Conservation (phyloP, 1,139 yeast species). For the Nakaseomyces sp. region DNA sequence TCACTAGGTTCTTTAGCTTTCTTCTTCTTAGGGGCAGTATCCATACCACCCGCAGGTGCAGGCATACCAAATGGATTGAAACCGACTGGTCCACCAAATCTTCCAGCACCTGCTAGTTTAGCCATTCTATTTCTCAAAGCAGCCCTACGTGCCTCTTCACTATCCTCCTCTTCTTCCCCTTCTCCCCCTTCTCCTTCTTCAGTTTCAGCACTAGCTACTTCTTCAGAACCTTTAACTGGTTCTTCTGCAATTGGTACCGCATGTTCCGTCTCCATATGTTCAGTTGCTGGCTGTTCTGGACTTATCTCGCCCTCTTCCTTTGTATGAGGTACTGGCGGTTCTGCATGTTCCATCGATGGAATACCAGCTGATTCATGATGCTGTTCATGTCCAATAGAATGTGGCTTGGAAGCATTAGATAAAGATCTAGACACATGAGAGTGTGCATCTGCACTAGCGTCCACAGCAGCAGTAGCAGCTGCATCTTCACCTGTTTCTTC, state of each 20-base stretch:
- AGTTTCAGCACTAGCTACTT: background rate
- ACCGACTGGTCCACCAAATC: conserved; percentile 76
- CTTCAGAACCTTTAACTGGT: background rate
- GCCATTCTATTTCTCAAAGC: conserved; percentile 93
- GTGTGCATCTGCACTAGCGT: background rate
- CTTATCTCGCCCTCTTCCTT: background rate
- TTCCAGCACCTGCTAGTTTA: conserved; percentile 83
- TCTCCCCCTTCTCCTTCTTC: conserved; percentile 30
- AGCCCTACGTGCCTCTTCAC: conserved; percentile 71
- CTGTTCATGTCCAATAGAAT: background rate
- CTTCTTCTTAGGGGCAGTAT: conserved; percentile 25
- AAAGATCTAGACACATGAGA: background rate
- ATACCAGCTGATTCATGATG: background rate
- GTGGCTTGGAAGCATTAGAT: background rate
- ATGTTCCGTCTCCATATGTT: background rate
- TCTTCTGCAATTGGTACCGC: background rate
- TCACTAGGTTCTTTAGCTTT: conserved; percentile 8
- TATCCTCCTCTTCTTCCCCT: conserved; percentile 47
- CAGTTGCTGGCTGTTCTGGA: background rate
- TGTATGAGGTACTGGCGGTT: background rate
- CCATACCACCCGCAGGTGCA: conserved; percentile 20
- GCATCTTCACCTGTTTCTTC: conserved; percentile 22
- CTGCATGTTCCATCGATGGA: background rate
- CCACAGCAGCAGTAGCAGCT: background rate
- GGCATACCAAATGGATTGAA: conserved; percentile 46